phyloP scores from a whole-genome alignment of 192 early-diverging fungal species.

The Geranomyces michiganensis region DNA sequence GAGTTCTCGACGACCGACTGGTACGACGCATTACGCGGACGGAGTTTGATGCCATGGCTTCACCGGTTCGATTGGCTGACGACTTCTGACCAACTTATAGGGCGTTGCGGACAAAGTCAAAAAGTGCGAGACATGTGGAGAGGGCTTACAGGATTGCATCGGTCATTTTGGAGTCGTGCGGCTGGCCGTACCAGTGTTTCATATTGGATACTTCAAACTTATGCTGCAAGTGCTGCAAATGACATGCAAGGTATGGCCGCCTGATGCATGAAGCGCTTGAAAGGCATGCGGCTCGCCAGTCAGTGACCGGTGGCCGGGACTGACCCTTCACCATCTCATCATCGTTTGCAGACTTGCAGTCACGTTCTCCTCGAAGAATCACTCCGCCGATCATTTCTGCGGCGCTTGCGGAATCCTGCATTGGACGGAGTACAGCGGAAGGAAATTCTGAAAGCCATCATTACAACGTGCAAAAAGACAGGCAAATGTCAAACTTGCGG shows the following conservation, averaged over 20 bases:
- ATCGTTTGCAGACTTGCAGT: constrained; percentile 68
- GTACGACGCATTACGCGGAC: constrained; percentile 51
- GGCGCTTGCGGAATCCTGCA: constrained; percentile 70
- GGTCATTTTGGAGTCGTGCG: constrained; percentile 97
- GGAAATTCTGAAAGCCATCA: constrained; percentile 79
- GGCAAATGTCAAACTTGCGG: constrained; percentile 81
- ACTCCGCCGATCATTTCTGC: constrained; percentile 71
- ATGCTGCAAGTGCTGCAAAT: constrained; percentile 89
- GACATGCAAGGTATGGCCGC: constrained; percentile 83
- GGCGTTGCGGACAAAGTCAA: constrained; percentile 83
- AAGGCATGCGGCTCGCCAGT: background rate
- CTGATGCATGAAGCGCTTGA: too few species aligned
- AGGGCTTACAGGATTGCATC: constrained; percentile 84
- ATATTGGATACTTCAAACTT: constrained; percentile 95
- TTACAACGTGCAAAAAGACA: constrained; percentile 85
- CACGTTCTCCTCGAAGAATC: constrained; percentile 85
- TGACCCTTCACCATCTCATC: background rate
- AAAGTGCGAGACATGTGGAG: constrained; percentile 88
- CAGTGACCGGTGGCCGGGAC: background rate
- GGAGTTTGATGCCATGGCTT: background rate
- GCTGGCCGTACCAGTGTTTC: constrained; percentile 93
- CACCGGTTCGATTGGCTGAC: too few species aligned
- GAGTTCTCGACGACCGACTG: constrained; percentile 88
- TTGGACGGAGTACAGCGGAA: constrained; percentile 82
- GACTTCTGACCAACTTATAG: constrained; percentile 34